Percentiles rank a stretch among this genome's conserved stretches.
These are phyloP conservation scores for Candida sonorensis DNA, from an alignment of 805 yeast genomes.

Conservation along the genomic window DNA sequence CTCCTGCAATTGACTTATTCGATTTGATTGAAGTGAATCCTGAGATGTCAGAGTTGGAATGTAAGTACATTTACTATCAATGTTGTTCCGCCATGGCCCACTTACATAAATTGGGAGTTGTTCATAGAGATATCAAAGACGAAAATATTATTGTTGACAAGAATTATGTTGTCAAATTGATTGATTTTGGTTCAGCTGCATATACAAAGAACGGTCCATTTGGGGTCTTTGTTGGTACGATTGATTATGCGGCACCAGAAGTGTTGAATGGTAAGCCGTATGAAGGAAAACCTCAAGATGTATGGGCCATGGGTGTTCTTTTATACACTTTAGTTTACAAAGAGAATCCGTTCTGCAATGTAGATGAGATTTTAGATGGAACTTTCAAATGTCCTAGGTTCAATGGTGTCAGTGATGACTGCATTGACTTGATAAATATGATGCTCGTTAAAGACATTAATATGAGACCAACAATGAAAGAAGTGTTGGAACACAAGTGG, in stretches of 20 bases:
- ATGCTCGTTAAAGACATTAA: slow-evolving; percentile 65
- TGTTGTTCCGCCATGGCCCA: slow-evolving; percentile 74
- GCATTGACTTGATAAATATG: slow-evolving; percentile 51
- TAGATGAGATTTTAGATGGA: slow-evolving; percentile 93
- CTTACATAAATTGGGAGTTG: slow-evolving; percentile 78
- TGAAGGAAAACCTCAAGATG: slow-evolving; percentile 90
- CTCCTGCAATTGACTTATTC: slow-evolving; percentile 88
- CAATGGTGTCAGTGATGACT: slow-evolving; percentile 49
- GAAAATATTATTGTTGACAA: slow-evolving; percentile 88
- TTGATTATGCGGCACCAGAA: slow-evolving; percentile 97
- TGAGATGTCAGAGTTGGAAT: slow-evolving; percentile 73
- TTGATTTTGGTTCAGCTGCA: slow-evolving; percentile 95
- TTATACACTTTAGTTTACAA: slow-evolving; percentile 85
- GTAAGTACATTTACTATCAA: slow-evolving; percentile 72
- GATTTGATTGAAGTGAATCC: slow-evolving; percentile 85
- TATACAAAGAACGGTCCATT: slow-evolving; percentile 88
- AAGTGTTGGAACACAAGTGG: slow-evolving; percentile 71
- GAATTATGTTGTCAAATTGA: slow-evolving; percentile 72
- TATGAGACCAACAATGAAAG: slow-evolving; percentile 67
- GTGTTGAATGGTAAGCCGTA: slow-evolving; percentile 84
- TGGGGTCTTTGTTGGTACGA: slow-evolving; percentile 95
- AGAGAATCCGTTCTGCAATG: slow-evolving; percentile 93
- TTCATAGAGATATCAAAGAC: slow-evolving; percentile 92
- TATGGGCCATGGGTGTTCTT: slow-evolving; percentile 94
- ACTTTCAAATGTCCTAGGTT: slow-evolving; percentile 60